phyloP scores from a whole-genome alignment of 148 eudicot species.

The Silene latifolia region DNA sequence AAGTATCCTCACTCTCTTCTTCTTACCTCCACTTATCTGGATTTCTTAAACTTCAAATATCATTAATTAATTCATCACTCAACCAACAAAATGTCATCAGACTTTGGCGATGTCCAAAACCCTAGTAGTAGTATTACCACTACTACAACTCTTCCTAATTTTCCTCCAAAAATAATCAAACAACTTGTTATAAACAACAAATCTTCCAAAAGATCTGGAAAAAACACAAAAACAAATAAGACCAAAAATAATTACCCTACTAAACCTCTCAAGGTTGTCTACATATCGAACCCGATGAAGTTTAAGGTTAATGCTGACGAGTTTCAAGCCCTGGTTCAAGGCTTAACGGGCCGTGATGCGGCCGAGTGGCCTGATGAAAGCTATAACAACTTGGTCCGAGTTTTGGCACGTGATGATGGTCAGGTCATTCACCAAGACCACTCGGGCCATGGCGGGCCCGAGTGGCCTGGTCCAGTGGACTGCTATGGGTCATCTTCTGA shows the following conservation, averaged over 20 bases:
- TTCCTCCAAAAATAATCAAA: constrained; percentile 11
- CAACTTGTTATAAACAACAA: constrained; percentile 4
- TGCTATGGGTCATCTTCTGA: constrained; percentile 14
- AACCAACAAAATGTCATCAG: constrained; percentile 17
- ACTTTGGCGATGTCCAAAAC: constrained; percentile 19
- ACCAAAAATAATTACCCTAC: constrained; percentile 9
- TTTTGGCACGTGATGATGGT: not conserved
- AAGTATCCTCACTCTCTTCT: not conserved
- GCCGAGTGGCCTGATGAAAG: constrained; percentile 12
- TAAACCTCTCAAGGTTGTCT: constrained; percentile 42
- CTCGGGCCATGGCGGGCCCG: not conserved
- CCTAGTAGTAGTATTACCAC: not conserved
- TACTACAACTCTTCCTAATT: not conserved
- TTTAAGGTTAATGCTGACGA: constrained; percentile 37
- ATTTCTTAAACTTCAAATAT: not conserved
- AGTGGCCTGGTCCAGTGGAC: not conserved
- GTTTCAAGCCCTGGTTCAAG: constrained; percentile 48
- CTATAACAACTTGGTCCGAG: not conserved
- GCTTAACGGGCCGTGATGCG: constrained; percentile 52
- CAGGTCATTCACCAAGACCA: not conserved
- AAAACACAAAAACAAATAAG: not conserved
- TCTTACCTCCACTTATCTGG: not conserved
- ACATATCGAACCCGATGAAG: constrained; percentile 58
- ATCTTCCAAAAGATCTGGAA: constrained; percentile 25
- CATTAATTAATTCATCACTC: not conserved